Conservation (phyloP, 164 flowering plant genomes). For the Aristolochia contorta region DNA sequence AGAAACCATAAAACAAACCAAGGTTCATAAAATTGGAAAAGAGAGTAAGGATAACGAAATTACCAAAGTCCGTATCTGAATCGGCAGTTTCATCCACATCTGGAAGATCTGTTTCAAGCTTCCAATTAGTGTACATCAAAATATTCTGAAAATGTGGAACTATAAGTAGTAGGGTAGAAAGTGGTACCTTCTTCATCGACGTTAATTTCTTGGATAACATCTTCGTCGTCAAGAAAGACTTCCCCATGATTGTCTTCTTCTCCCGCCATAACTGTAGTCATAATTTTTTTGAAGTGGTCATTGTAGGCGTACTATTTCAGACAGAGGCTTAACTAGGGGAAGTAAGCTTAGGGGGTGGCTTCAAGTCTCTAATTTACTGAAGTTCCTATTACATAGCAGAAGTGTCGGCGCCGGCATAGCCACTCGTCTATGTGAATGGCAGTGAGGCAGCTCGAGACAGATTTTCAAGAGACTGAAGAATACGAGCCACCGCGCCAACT, state of each 20-base stretch:
- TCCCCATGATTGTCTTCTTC: slow-evolving; percentile 45
- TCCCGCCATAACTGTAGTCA: background rate
- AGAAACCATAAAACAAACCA: background rate
- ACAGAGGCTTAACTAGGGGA: no score
- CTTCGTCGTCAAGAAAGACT: slow-evolving; percentile 54
- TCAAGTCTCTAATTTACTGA: no score
- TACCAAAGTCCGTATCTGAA: background rate
- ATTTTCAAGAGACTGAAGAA: no score
- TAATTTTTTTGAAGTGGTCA: no score
- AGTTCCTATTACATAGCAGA: no score
- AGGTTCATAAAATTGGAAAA: background rate
- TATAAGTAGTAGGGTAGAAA: background rate
- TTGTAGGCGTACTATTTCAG: no score
- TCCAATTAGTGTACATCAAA: background rate
- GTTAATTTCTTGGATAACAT: slow-evolving; percentile 45
- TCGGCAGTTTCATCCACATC: background rate
- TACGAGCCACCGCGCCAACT: no score
- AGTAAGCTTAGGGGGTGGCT: no score
- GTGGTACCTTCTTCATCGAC: slow-evolving; percentile 65
- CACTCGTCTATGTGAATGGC: no score
- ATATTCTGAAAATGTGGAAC: background rate
- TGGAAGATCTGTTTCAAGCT: background rate
- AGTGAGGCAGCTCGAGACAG: no score
- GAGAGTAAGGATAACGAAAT: background rate
- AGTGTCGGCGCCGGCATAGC: no score